Evolutionary conservation across 768 basidiomycete genomes (phyloP), one percentile per base, ranked within the genome.

Genomic region (Paxillus involutus): DNA sequence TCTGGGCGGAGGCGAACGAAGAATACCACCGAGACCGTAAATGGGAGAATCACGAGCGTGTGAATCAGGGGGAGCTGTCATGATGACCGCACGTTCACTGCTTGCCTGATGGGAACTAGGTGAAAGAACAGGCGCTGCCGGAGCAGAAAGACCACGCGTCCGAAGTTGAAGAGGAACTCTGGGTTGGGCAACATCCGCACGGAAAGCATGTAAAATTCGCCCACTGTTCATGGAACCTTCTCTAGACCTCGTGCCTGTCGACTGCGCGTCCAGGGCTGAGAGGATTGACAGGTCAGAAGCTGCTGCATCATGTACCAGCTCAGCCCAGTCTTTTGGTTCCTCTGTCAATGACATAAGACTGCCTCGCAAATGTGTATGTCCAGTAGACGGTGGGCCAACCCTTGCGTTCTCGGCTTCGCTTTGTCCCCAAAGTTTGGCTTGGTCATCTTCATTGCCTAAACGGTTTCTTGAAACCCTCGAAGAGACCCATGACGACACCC

Each of bases 1-100:
- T 41, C 53, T 55, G 41, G 37, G 56, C 30, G 39, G 55, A 44
- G 44, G 37, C 48, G 45, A 55, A 26, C 61, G 43, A 8, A 73
- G 52, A 43, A 75, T 73, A 12, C 76, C 75, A 41, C 76, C 61
- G 35, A 81, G 64, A 30, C 77, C 77, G 53, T 80, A 79, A 7
- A 80, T 60, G 3, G 81, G 79, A 13, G 79, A 79, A 46, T 71
- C 70, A 44, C 12, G 69, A 61, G 55, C 52, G 46, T 21, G 51
- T 41, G 45, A 49, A 30, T 51, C 55, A 32, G 52, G 48, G 14
- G 43, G 17, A 17, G 21, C 33, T 19, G 29, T 42, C 33, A 44
- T 43, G 9, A 49, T 50, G 43, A 37, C 53, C 1, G 33, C 21
- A 9, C 26, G 14, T 12, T 48, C 30, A 21, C 32, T 37, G 19